phyloP scores from a whole-genome alignment of 1,139 yeast genomes.

The Nadsonia commutata region DNA sequence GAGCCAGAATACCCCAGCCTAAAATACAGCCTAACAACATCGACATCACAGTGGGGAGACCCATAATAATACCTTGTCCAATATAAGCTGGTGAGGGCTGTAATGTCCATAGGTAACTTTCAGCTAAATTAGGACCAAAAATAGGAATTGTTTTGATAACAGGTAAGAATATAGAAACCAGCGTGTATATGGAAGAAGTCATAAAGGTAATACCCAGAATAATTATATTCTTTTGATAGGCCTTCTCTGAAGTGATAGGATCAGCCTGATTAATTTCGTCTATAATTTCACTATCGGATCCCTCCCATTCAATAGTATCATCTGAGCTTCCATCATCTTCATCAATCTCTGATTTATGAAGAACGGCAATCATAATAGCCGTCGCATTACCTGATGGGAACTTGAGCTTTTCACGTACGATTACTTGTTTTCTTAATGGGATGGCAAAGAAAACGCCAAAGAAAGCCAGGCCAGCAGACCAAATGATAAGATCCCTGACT shows the following conservation, averaged over 20 bases:
- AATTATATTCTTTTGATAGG: constrained; percentile 27
- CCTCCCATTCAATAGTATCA: constrained; percentile 7
- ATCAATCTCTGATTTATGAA: constrained; percentile 39
- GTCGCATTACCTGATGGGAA: constrained; percentile 97
- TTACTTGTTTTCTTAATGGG: constrained; percentile 72
- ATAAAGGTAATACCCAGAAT: constrained; percentile 46
- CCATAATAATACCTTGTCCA: constrained; percentile 98
- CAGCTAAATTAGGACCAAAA: constrained; percentile 54
- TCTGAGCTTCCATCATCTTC: constrained; percentile 9
- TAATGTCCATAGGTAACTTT: constrained; percentile 65
- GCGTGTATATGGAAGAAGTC: constrained; percentile 59
- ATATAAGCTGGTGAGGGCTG: constrained; percentile 96
- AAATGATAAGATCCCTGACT: constrained; percentile 42
- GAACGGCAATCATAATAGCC: constrained; percentile 77
- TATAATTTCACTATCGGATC: constrained; percentile 3
- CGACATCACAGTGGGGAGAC: constrained; percentile 75
- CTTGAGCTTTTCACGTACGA: constrained; percentile 68
- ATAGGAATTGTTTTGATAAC: constrained; percentile 52
- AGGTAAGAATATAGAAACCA: constrained; percentile 61
- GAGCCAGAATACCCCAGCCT: constrained; percentile 89
- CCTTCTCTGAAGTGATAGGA: background rate
- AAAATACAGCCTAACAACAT: constrained; percentile 81
- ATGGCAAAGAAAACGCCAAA: constrained; percentile 95
- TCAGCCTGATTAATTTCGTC: background rate
- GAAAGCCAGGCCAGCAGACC: constrained; percentile 80